Evolutionary conservation across 148 eudicot genomes (phyloP), one percentile per base, ranked within the genome.

Genomic region (Persicaria maculosa): DNA sequence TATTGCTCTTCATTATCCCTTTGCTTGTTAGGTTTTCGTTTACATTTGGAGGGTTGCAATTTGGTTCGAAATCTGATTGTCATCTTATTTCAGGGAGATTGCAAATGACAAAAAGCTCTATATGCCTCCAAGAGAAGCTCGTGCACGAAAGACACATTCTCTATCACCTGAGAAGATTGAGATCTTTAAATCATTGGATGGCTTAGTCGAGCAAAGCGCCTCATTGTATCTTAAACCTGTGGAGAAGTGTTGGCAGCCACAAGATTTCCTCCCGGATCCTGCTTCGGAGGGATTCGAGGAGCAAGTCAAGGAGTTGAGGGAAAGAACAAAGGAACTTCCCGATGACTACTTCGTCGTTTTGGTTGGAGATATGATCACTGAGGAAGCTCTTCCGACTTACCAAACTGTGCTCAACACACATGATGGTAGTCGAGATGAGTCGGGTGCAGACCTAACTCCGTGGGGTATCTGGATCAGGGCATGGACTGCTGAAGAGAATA

Each of bases 381-480:
- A 84, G 80, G 87, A 84, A 79, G 87, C 85, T 52, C 87, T 84
- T 65, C 85, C 87, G 7, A 84, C 84, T 70, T 81, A 84, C 72
- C 87, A 84, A 72, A 84, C 84, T 15, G 74, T 81, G 84, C 73
- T 84, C 40, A 84, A 81, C 79, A 81, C 87, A n/a, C 76, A 81
- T 47, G 87, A 84, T 77, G 87, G 85, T 64, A 81, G 77, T 50
- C 79, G 83, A 7, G 87, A 84, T 22, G 87, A 81, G 79, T 81
- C 85, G 3, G 87, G 87, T 52, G 81, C 87, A 2, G 81, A 85
- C 50, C 81, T 77, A 22, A 74, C 74, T 54, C 73, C 83, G 16
- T 84, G 87, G 87, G 87, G 85, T 64, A 61, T 81, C 10, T 84
- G 87, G 87, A 79, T 65, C 25, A 70, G 85, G 72, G 85, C 85